A percentile compares a stretch with the other conserved stretches of the same genome.
Conservation (phyloP, 495 filamentous ascomycete species). For the Amorphotheca resinae region DNA sequence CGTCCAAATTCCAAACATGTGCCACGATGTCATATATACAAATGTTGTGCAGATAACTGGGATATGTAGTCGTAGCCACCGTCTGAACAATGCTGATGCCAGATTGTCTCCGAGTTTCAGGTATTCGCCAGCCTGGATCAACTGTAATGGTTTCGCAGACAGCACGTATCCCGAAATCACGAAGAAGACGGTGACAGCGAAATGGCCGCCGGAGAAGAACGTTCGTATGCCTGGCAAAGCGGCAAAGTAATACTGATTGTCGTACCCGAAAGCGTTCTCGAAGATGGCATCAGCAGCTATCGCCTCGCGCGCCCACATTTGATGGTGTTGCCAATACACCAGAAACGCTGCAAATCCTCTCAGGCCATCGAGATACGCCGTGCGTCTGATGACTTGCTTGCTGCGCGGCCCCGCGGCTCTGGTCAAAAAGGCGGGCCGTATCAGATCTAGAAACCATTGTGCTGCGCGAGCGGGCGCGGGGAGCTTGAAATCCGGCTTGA, state of each 20-base stretch:
- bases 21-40: conserved; percentile 36
- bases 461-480: background rate
- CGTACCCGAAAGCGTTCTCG: conserved; percentile 25
- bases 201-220: conserved; percentile 44
- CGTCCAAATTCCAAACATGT: conserved; percentile 33
- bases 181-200: conserved; percentile 62
- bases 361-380: conserved; percentile 41
- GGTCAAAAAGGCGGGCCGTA: conserved; percentile 14
- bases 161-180: conserved; percentile 59
- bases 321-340: conserved; percentile 33
- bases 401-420: background rate
- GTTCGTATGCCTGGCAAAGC: conserved; percentile 50
- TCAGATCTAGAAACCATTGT: conserved; percentile 9
- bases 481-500: background rate
- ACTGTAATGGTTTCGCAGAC: conserved; percentile 46
- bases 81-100: conserved; percentile 54
- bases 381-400: conserved; percentile 23
- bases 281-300: conserved; percentile 20
- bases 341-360: conserved; percentile 41
- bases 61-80: conserved; percentile 46
- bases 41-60: conserved; percentile 44
- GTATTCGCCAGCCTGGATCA: conserved; percentile 36
- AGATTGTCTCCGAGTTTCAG: conserved; percentile 22
- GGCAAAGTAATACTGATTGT: conserved; percentile 30
- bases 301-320: conserved; percentile 8